A percentile compares a stretch with the other conserved stretches of the same genome.
Conservation (phyloP, 2,329 filamentous ascomycete species). For the Aspergillus carbonarius region DNA sequence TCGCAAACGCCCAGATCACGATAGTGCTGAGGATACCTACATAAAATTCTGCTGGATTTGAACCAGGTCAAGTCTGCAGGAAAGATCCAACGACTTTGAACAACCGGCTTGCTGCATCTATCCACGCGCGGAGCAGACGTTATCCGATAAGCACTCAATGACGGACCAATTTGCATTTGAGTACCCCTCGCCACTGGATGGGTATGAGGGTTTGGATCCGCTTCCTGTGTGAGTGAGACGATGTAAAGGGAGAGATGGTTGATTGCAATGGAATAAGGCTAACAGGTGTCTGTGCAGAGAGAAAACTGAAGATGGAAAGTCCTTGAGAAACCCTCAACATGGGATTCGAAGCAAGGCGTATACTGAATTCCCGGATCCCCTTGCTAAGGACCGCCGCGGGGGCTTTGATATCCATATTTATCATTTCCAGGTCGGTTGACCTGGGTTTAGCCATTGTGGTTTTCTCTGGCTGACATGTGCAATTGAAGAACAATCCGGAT, state of each 20-base stretch:
- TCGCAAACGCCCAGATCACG: no score
- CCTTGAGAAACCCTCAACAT: constrained; percentile 65
- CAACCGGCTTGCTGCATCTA: background rate
- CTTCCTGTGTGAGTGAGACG: constrained; percentile 43
- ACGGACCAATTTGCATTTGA: constrained; percentile 53
- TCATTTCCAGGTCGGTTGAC: constrained; percentile 57
- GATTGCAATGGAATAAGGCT: background rate
- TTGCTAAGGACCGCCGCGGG: constrained; percentile 64
- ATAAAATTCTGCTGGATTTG: background rate
- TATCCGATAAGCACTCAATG: constrained; percentile 33
- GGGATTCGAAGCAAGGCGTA: constrained; percentile 67
- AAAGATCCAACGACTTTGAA: background rate
- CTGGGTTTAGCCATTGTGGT: background rate
- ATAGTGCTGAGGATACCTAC: background rate
- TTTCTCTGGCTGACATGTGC: background rate
- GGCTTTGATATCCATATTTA: constrained; percentile 90
- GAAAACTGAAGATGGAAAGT: constrained; percentile 72
- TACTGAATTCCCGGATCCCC: constrained; percentile 64
- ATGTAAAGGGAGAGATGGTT: background rate
- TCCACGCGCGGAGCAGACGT: background rate
- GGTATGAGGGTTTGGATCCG: constrained; percentile 50
- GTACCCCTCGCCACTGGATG: constrained; percentile 56
- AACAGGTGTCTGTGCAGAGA: constrained; percentile 44
- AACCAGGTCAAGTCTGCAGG: background rate
- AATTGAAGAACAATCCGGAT: constrained; percentile 53